Conservation (phyloP, 441 rosid genomes). For the Croton setiger region DNA sequence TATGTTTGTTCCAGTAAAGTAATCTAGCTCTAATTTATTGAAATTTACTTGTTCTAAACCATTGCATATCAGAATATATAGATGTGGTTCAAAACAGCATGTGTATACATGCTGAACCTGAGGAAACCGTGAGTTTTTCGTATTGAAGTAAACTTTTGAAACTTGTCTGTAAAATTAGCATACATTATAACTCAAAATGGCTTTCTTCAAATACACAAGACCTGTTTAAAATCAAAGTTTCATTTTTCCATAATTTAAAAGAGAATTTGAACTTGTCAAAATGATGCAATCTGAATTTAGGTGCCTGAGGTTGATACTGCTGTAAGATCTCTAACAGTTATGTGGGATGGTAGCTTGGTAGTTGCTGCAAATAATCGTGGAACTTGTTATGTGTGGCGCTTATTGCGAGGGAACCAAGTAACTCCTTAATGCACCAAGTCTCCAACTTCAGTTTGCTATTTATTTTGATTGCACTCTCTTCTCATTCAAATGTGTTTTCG, state of each 20-base stretch:
- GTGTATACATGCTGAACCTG: neutral
- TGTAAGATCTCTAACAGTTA: constrained; percentile 79
- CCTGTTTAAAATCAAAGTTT: neutral
- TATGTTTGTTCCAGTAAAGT: too few relatives aligned
- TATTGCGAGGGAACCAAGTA: constrained; percentile 79
- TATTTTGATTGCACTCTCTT: constrained; percentile 15
- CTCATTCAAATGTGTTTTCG: constrained; percentile 9
- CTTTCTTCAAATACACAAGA: neutral
- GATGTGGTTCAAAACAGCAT: too few relatives aligned
- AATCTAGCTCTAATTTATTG: too few relatives aligned
- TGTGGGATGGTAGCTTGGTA: constrained; percentile 95
- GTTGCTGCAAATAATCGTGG: constrained; percentile 95
- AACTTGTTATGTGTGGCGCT: constrained; percentile 94
- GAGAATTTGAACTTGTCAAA: neutral
- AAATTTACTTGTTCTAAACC: too few relatives aligned
- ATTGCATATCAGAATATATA: too few relatives aligned
- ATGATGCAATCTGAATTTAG: constrained; percentile 34
- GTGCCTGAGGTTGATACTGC: constrained; percentile 96
- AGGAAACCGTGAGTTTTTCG: too few relatives aligned
- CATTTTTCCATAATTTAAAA: neutral
- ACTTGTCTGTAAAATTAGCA: neutral
- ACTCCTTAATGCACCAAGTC: constrained; percentile 6
- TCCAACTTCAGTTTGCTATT: constrained; percentile 5
- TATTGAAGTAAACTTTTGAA: neutral
- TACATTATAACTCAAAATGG: neutral